Evolutionary conservation across 2,329 filamentous ascomycete species (phyloP).

Genomic region (Penicillium sp.): DNA sequence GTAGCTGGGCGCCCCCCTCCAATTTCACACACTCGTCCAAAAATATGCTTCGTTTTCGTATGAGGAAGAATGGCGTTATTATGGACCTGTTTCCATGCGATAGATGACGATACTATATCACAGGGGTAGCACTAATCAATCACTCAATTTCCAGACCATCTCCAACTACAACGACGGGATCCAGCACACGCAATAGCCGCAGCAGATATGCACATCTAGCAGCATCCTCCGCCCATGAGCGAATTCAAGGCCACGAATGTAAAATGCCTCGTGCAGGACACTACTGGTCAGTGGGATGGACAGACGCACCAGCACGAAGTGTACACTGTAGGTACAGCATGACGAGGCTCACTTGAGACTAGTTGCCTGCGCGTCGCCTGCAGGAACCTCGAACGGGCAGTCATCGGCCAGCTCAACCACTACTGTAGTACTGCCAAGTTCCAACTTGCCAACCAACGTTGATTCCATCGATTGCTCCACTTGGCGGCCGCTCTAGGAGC

Average conservation of each 20-base stretch:
- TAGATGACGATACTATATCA: not conserved
- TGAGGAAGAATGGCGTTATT: too few relatives aligned
- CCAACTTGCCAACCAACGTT: not conserved
- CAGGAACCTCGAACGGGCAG: conserved; percentile 28
- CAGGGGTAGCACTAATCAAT: not conserved
- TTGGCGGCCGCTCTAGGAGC: not conserved
- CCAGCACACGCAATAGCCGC: not conserved
- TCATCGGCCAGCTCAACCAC: conserved; percentile 10
- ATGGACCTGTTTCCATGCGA: too few relatives aligned
- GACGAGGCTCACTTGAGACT: conserved; percentile 5
- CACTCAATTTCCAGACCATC: not conserved
- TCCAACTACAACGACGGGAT: not conserved
- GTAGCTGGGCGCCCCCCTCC: too few relatives aligned
- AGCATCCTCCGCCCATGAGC: not conserved
- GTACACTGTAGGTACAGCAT: not conserved
- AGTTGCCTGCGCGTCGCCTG: conserved; percentile 13
- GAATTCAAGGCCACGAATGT: not conserved
- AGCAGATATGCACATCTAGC: not conserved
- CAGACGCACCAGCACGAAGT: too few relatives aligned
- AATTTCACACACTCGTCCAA: too few relatives aligned
- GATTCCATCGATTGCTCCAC: not conserved
- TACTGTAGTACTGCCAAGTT: too few relatives aligned
- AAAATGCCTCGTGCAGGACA: not conserved
- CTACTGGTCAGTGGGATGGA: too few relatives aligned
- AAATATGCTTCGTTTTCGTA: too few relatives aligned